A percentile compares a stretch with the other conserved stretches of the same genome.
Evolutionary conservation across 2,329 filamentous ascomycete species (phyloP).

Genomic region (Dothiorella sarmentorum): DNA sequence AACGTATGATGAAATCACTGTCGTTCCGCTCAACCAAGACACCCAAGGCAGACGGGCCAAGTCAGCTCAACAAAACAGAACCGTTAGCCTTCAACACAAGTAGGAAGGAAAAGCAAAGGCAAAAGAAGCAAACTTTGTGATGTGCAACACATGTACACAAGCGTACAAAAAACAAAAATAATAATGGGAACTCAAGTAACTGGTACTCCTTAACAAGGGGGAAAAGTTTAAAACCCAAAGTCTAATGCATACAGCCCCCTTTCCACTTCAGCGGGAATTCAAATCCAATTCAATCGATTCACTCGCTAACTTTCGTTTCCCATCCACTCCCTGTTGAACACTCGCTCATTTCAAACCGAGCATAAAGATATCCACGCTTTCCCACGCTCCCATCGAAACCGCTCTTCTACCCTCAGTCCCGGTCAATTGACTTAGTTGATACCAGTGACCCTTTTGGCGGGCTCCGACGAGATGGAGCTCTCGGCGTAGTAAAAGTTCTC

Average conservation of each 20-base stretch:
- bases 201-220: conserved; percentile 1
- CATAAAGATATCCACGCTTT: background rate
- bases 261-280: background rate
- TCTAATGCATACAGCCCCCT: conserved; percentile 18
- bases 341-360: background rate
- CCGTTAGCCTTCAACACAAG: too few species aligned
- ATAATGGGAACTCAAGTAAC: conserved; percentile 16
- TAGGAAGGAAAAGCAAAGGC: too few species aligned
- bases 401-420: background rate
- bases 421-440: conserved; percentile 6
- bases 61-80: too few species aligned
- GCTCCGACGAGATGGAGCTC: conserved; percentile 16
- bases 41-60: too few species aligned
- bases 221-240: conserved; percentile 11
- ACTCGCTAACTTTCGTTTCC: conserved; percentile 1
- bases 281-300: background rate
- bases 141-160: background rate
- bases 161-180: background rate
- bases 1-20: too few species aligned
- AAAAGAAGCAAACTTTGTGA: background rate
- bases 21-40: too few species aligned
- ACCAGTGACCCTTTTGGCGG: conserved; percentile 2
- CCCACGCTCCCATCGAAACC: background rate
- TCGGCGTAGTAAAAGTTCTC: conserved; percentile 79
- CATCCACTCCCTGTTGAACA: background rate